A percentile compares a stretch with the other conserved stretches of the same genome.
Evolutionary conservation across 768 basidiomycete species (phyloP).

Genomic region (Terana coerulea): DNA sequence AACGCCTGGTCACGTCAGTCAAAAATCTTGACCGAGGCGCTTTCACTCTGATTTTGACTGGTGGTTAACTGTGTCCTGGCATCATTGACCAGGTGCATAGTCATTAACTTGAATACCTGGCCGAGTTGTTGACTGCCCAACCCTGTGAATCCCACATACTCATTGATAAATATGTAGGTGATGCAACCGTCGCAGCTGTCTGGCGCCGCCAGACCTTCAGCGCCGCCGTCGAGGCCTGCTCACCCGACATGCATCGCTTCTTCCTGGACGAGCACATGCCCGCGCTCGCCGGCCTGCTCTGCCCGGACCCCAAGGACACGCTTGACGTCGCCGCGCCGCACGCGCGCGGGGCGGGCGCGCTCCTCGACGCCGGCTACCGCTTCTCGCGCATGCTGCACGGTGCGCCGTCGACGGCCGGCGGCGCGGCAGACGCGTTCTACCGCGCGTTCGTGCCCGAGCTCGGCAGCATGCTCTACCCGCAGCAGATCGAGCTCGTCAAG

Average conservation of each 20-base stretch:
- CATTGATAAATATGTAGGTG: conserved; percentile 46
- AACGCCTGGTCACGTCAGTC: too few relatives aligned
- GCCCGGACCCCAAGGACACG: conserved; percentile 16
- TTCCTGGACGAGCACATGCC: conserved; percentile 75
- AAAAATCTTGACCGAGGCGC: too few relatives aligned
- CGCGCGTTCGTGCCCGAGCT: conserved; percentile 85
- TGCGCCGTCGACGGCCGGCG: conserved; percentile 48
- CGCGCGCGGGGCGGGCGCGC: conserved; percentile 26
- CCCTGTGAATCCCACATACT: not conserved
- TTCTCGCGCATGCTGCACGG: conserved; percentile 89
- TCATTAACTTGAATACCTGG: too few relatives aligned
- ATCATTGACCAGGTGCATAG: too few relatives aligned
- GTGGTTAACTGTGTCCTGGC: too few relatives aligned
- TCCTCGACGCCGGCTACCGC: conserved; percentile 70
- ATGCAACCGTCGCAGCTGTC: conserved; percentile 84
- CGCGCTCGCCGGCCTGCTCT: conserved; percentile 52
- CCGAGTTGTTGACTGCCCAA: too few relatives aligned
- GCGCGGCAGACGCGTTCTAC: conserved; percentile 68
- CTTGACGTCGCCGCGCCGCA: too few relatives aligned
- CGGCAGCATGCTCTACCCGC: conserved; percentile 66
- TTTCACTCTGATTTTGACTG: too few relatives aligned
- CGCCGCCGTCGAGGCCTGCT: conserved; percentile 76
- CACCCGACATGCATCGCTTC: conserved; percentile 61
- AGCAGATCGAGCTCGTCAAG: conserved; percentile 82
- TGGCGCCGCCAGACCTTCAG: conserved; percentile 91